Conservation (phyloP, 352 stramenopile genomes). For the Pythium sp. region DNA sequence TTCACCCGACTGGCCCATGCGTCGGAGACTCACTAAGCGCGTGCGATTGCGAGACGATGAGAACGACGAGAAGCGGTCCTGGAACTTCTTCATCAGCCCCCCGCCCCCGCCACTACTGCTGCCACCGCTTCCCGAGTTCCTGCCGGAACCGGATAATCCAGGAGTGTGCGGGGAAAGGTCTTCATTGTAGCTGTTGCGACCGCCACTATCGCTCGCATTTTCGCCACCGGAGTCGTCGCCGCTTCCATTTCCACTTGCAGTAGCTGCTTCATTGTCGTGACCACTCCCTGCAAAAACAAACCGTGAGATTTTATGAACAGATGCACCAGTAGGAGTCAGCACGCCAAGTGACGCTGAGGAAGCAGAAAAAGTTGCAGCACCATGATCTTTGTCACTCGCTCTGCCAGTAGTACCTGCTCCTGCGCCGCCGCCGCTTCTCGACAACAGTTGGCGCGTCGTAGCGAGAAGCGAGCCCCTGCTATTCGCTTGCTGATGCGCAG, state of each 20-base stretch:
- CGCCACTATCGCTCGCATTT: not conserved
- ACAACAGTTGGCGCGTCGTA: conserved; percentile 71
- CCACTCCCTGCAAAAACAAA: conserved; percentile 32
- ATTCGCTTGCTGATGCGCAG: conserved; percentile 63
- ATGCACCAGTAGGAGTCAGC: conserved; percentile 54
- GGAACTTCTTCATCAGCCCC: conserved; percentile 82
- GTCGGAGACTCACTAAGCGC: conserved; percentile 56
- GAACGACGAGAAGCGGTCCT: conserved; percentile 61
- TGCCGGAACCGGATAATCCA: conserved; percentile 7
- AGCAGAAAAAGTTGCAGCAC: conserved; percentile 20
- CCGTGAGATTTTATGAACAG: conserved; percentile 47
- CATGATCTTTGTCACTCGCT: conserved; percentile 19
- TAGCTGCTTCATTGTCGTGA: conserved; percentile 22
- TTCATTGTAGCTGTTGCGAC: conserved; percentile 9
- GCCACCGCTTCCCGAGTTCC: conserved; percentile 19
- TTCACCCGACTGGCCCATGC: conserved; percentile 67
- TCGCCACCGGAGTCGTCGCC: conserved; percentile 39
- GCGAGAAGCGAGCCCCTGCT: conserved; percentile 63
- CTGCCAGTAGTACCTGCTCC: conserved; percentile 18
- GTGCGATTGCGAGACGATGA: conserved; percentile 49
- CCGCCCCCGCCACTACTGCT: conserved; percentile 21
- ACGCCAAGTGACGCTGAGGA: conserved; percentile 28
- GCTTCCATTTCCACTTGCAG: conserved; percentile 21
- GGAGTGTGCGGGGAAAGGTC: not conserved
- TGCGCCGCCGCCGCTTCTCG: conserved; percentile 26